Evolutionary conservation across 805 yeast genomes (phyloP), one percentile per base, ranked within the genome.

Genomic region (Metschnikowia anglica): DNA sequence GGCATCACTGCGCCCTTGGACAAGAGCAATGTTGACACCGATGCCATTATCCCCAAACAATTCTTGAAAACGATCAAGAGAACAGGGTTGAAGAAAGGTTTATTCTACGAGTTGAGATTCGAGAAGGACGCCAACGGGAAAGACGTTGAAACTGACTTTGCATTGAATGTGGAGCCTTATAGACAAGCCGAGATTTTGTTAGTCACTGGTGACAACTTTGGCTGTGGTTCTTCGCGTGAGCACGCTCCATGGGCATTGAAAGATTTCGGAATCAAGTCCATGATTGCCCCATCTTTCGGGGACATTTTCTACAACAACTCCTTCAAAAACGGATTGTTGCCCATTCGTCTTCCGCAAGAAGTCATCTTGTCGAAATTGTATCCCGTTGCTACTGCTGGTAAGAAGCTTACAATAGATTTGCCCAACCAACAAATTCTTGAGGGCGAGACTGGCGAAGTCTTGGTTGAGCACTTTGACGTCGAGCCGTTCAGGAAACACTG

Each of bases 221-320:
- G 99, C 54, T 93, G 99, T 74, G 99, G 99, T 59, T 90, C 97
- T 30, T 90, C 97, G 2, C 88, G 99, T 78, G 99, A 93, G 68
- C 99, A 93, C 61, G 99, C 99, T 25, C 98, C 99, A 45, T 93
- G 99, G 99, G 98, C 99, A 2, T 77, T 93, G 54, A 90, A 89
- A 59, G 99, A 93, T 70, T 93, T 93, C 60, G 99, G 99, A 67
- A 89, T 93, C 66, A 84, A 86, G 66, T 84, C 91, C 51, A 86
- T 93, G 60, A 90, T 93, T 65, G 98, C 98, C 5, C 99, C 98
- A 44, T 89, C 97, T 0, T 93, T 91, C 56, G 99, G 98, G 65
- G 99, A 93, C 69, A 93, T 93, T 58, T 93, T 93, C 76, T 90
- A 88, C 80, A 93, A 87, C 74, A 93, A 93, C 75, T 90, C 97